Base-by-base conservation (phyloP, 2,329 filamentous ascomycete genomes). In the Thelonectria olida region DNA sequence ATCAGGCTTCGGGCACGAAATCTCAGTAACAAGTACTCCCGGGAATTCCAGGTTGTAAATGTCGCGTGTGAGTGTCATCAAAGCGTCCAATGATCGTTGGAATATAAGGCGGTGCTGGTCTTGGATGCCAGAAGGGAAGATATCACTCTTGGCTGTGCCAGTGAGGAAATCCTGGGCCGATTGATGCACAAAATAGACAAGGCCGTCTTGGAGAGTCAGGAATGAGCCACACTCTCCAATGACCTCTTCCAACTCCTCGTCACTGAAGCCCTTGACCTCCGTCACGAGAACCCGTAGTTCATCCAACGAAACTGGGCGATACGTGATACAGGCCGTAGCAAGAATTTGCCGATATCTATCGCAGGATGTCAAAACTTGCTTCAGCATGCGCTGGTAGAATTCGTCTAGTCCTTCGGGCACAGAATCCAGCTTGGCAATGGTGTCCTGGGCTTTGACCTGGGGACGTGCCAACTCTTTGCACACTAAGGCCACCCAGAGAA, bases 111-210 rank as follows among this genome's bases (percentile, higher is more conserved):
- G 52, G 58, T n/a, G n/a, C n/a, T 81, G 75, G 19, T 66, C 57
- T 3, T n/a, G n/a, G n/a, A 4, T 76, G 71, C 42, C 20, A 51
- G 9, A 72, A 74, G n/a, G n/a, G n/a, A 52, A 80, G 78, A 64
- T 17, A 22, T 28, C 66, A 44, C 47, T n/a, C n/a, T n/a, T 57
- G 20, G 10, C 48, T 53, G 47, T n/a, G 9, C 45, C 44, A 38
- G 20, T 34, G 48, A 53, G 44, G n/a, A 49, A 34, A 25, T 82
- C 79, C 63, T 81, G 80, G 1, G 78, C 80, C 3, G 79, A 81
- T 54, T 81, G 74, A 61, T 83, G 79, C 1, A 83, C 70, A 62
- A 80, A 76, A 53, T 70, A 78, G 7, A 82, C 54, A 0, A 20
- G 67, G 2, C 48, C 58, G 4, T 76, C 55, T 23, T 68, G 69